A percentile compares a stretch with the other conserved stretches of the same genome.
Conservation (phyloP, 805 yeast genomes). For the Lachancea cidri region DNA sequence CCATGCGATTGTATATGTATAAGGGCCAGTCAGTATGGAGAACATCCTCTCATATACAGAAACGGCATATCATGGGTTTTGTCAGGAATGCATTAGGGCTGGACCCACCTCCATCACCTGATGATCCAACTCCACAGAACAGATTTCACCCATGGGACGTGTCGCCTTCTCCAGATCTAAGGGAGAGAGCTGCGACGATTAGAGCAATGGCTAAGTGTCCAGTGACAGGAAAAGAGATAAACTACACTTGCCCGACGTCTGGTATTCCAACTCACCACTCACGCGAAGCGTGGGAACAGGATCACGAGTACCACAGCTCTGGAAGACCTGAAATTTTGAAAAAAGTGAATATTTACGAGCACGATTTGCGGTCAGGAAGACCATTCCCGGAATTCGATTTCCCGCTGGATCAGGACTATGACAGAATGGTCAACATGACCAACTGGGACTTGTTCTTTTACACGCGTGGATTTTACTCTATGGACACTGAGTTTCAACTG, state of each 20-base stretch:
- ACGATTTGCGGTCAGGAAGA: slow-evolving; percentile 90
- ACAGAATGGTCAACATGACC: slow-evolving; percentile 67
- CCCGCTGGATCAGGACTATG: slow-evolving; percentile 74
- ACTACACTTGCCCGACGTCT: slow-evolving; percentile 84
- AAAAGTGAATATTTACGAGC: slow-evolving; percentile 89
- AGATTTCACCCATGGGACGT: slow-evolving; percentile 87
- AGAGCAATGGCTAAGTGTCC: slow-evolving; percentile 88
- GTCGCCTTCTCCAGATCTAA: slow-evolving; percentile 80
- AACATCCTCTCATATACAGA: slow-evolving; percentile 1
- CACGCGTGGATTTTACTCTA: slow-evolving; percentile 86
- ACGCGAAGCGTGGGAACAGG: slow-evolving; percentile 82
- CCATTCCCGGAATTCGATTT: slow-evolving; percentile 94
- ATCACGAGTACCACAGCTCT: slow-evolving; percentile 61
- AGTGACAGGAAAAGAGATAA: slow-evolving; percentile 72
- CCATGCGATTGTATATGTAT: not conserved
- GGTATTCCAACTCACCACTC: slow-evolving; percentile 97
- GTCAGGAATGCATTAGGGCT: slow-evolving; percentile 47
- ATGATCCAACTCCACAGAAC: slow-evolving; percentile 65
- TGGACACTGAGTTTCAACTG: slow-evolving; percentile 94
- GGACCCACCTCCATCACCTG: slow-evolving; percentile 59
- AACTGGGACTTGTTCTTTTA: slow-evolving; percentile 93
- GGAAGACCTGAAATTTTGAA: slow-evolving; percentile 69
- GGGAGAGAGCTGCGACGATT: slow-evolving; percentile 88
- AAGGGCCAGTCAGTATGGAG: not conserved
- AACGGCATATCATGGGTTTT: slow-evolving; percentile 34